A percentile compares a stretch with the other conserved stretches of the same genome.
phyloP scores from a whole-genome alignment of 192 early-diverging fungal genomes.

The Haplosporangium gracile region DNA sequence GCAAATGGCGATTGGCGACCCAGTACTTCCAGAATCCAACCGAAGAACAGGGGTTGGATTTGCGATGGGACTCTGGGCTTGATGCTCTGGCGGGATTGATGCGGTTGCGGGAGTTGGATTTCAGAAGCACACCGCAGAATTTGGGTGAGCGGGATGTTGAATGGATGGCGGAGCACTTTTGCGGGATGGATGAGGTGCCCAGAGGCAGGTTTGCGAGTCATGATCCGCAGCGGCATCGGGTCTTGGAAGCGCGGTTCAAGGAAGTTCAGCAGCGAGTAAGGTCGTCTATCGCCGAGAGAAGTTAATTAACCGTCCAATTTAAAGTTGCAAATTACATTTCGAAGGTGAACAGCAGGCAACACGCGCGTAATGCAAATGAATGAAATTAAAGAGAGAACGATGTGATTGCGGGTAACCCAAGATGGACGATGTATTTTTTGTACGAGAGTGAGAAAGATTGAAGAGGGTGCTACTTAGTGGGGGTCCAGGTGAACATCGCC shows the following conservation, averaged over 20 bases:
- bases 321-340: not conserved
- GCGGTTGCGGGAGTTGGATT: not conserved
- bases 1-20: not conserved
- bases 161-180: not conserved
- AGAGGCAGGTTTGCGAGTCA: not conserved
- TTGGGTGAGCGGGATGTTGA: not conserved
- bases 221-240: not conserved
- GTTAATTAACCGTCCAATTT: too few species aligned
- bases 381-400: too few species aligned
- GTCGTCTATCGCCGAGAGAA: too few species aligned
- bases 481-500: not conserved
- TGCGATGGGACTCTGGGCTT: not conserved
- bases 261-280: not conserved
- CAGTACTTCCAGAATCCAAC: not conserved
- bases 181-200: not conserved
- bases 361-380: too few species aligned
- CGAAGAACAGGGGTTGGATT: not conserved
- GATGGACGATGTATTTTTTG: not conserved
- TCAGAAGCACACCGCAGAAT: not conserved
- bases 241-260: not conserved
- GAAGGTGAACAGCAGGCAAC: not conserved
- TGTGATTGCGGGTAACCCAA: too few species aligned
- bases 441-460: not conserved
- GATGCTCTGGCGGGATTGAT: not conserved
- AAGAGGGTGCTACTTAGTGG: not conserved